These are phyloP conservation scores for Elasticomyces elasticus DNA, from an alignment of 495 filamentous ascomycete genomes.

Conservation along the genomic window DNA sequence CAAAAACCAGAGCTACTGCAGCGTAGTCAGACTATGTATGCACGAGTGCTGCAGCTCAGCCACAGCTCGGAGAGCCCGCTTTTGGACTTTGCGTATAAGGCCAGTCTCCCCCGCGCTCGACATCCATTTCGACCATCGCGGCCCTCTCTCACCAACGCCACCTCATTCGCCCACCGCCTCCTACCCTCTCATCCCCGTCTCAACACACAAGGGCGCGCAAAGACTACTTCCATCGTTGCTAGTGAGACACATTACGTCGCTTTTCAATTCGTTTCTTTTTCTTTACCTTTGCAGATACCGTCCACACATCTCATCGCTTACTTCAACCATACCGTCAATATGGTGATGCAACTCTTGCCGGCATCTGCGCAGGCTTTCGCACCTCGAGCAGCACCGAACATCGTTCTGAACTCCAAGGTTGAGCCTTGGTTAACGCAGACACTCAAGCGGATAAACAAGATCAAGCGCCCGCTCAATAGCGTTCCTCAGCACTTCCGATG, in stretches of 20 bases:
- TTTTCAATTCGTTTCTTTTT: conserved; percentile 6
- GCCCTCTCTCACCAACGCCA: conserved; percentile 14
- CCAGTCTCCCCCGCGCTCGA: neutral
- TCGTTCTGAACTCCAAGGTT: conserved; percentile 87
- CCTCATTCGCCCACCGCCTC: conserved; percentile 8
- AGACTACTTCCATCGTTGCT: conserved; percentile 13
- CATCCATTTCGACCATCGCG: conserved; percentile 5
- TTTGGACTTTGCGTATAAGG: conserved; percentile 8
- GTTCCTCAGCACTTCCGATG: conserved; percentile 94
- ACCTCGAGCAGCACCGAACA: conserved; percentile 85
- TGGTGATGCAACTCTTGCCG: conserved; percentile 86
- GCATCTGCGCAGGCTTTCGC: conserved; percentile 96
- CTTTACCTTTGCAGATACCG: conserved; percentile 5
- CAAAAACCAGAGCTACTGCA: too few species aligned
- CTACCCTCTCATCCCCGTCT: neutral
- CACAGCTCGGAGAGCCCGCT: conserved; percentile 8
- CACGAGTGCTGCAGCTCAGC: conserved; percentile 10
- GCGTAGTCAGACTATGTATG: conserved; percentile 9
- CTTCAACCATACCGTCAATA: conserved; percentile 40
- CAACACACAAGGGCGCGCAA: conserved; percentile 10
- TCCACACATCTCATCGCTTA: conserved; percentile 17
- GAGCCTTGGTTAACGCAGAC: conserved; percentile 97
- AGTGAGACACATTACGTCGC: conserved; percentile 17
- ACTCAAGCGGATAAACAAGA: conserved; percentile 90
- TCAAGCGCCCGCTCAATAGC: conserved; percentile 97